phyloP scores from a whole-genome alignment of 495 filamentous ascomycete species.

The Penicillium cinerascens region DNA sequence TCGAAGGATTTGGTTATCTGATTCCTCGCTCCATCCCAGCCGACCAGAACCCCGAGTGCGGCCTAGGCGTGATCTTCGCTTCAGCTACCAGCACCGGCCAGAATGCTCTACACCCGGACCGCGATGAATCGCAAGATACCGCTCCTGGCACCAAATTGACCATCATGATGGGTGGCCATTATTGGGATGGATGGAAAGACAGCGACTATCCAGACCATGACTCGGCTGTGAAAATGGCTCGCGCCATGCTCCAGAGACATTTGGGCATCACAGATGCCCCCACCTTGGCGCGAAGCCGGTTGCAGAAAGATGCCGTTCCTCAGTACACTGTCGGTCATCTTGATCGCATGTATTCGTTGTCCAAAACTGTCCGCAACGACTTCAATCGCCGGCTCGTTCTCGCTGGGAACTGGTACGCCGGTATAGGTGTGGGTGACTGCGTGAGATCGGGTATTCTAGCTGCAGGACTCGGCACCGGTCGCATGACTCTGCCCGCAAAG shows the following conservation, averaged over 20 bases:
- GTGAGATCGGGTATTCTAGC: conserved; percentile 44
- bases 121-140: conserved; percentile 44
- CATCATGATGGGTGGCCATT: conserved; percentile 93
- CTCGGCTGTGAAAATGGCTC: conserved; percentile 64
- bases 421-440: conserved; percentile 65
- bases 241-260: conserved; percentile 65
- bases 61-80: conserved; percentile 90
- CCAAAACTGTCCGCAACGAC: conserved; percentile 47
- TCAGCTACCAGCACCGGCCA: conserved; percentile 52
- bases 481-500: too few species aligned
- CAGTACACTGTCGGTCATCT: conserved; percentile 82
- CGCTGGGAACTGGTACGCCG: conserved; percentile 73
- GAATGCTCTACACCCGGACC: not conserved
- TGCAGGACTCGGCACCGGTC: conserved; percentile 31
- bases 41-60: conserved; percentile 75
- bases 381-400: conserved; percentile 67
- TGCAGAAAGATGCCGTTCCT: conserved; percentile 81
- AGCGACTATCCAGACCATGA: conserved; percentile 54
- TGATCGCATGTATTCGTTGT: conserved; percentile 55
- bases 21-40: conserved; percentile 67
- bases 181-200: conserved; percentile 66
- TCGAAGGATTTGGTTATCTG: conserved; percentile 84
- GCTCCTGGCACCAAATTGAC: conserved; percentile 78
- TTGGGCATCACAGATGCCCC: conserved; percentile 62
- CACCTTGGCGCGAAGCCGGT: conserved; percentile 49